Evolutionary conservation across 106 monocot genomes (phyloP).

Genomic region (Xerophyta viscosa): DNA sequence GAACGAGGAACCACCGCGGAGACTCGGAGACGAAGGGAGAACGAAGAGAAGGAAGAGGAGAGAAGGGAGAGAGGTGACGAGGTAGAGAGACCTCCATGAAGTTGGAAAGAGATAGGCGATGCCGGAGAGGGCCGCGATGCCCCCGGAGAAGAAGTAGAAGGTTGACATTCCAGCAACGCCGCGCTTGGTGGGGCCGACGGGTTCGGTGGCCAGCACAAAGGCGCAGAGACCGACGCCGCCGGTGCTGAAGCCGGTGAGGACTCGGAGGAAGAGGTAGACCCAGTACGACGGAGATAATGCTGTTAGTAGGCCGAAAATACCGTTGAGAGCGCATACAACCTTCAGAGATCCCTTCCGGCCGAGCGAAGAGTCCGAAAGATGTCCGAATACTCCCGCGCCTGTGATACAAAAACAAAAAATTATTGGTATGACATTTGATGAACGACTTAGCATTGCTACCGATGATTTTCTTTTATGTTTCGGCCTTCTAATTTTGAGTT

Average conservation of each 20-base stretch:
- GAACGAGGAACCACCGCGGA: constrained; percentile 85
- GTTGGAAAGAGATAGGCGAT: constrained; percentile 46
- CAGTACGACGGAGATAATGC: constrained; percentile 52
- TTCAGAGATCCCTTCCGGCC: constrained; percentile 64
- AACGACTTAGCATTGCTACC: too few species aligned
- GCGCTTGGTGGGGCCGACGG: constrained; percentile 61
- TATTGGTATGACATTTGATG: too few species aligned
- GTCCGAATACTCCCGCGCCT: constrained; percentile 86
- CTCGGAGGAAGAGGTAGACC: constrained; percentile 56
- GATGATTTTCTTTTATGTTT: too few species aligned
- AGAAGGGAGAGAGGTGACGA: constrained; percentile 67
- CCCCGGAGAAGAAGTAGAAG: constrained; percentile 95
- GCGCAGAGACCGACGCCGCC: constrained; percentile 83
- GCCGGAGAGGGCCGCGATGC: constrained; percentile 50
- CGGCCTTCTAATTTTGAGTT: too few species aligned
- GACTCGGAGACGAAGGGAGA: constrained; percentile 79
- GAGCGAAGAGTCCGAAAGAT: constrained; percentile 80
- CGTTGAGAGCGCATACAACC: constrained; percentile 46
- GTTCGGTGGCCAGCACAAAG: constrained; percentile 91
- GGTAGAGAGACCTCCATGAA: constrained; percentile 66
- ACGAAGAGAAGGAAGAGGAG: constrained; percentile 41
- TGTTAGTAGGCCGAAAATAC: constrained; percentile 68
- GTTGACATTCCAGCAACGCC: constrained; percentile 77
- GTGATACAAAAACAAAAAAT: constrained; percentile 4
- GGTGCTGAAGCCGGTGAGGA: constrained; percentile 77